Percentiles rank a stretch among this genome's conserved stretches.
Evolutionary conservation across 192 early-diverging fungal species (phyloP).

Genomic region (Entomortierella chlamydospora): DNA sequence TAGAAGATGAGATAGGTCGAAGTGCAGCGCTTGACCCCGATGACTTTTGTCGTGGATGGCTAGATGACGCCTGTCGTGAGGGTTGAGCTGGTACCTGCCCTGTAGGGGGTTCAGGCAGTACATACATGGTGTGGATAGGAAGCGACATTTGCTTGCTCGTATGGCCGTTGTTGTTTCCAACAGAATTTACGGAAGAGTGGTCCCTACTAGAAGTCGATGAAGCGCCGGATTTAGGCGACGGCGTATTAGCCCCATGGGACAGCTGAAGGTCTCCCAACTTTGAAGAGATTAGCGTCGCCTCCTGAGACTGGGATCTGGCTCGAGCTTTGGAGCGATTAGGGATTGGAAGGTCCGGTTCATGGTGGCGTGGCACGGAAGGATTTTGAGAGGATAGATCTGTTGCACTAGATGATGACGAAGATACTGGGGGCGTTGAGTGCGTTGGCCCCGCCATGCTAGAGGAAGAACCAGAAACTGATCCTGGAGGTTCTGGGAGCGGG

Average conservation of each 20-base stretch:
- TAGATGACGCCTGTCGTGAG: neutral
- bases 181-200: neutral
- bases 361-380: constrained; percentile 16
- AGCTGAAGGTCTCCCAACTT: constrained; percentile 6
- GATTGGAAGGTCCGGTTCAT: constrained; percentile 17
- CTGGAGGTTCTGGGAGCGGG: constrained; percentile 35
- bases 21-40: constrained; percentile 13
- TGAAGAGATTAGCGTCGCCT: constrained; percentile 13
- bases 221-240: constrained; percentile 22
- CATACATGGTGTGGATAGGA: constrained; percentile 38
- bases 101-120: constrained; percentile 36
- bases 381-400: neutral
- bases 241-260: neutral
- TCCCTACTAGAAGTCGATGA: neutral
- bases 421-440: neutral
- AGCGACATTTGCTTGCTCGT: constrained; percentile 32
- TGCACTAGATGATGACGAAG: constrained; percentile 2
- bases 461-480: constrained; percentile 27
- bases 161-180: neutral
- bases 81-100: constrained; percentile 33
- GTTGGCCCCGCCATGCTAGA: neutral
- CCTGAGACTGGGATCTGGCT: constrained; percentile 33
- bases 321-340: constrained; percentile 31
- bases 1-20: constrained; percentile 28
- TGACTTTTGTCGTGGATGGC: neutral